Base-by-base conservation (phyloP, 257 asterid genomes). In the Schizonepeta tenuifolia region DNA sequence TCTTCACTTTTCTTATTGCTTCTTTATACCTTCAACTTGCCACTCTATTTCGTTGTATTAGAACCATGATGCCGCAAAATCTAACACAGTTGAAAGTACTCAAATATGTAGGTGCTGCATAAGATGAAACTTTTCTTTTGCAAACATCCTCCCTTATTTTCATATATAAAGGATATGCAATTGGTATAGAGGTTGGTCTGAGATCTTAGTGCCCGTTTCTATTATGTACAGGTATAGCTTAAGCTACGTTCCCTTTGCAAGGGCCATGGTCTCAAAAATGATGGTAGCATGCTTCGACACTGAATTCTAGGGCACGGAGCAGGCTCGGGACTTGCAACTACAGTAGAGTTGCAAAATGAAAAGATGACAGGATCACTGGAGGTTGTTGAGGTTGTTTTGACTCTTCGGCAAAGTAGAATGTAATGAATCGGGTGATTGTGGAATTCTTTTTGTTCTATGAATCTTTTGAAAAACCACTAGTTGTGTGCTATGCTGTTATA, bases 201-300 rank as follows among this genome's bases (percentile, higher is more conserved):
- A 62, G 57, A 67, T 60, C 28, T 75, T 43, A 59, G 18, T 65
- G 66, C 26, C 57, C 31, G 7, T 74, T 26, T 76, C 50, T 71
- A 47, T 59, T 65, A 54, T 77, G 69, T 76, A 62, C 98, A 94
- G 99, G 99, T 91, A 94, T 75, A 91, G 99, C 89, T 81, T 91
- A 84, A 94, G 98, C 89, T 94, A 91, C 74, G 84, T 94, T 50
- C 99, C 99, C 11, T 94, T 94, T 71, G 99, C 99, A 3, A 87
- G 97, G 87, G 85, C 97, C 51, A 88, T 94, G 99, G 96, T 91
- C 71, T 91, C 99, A 12, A 94, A 94, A 85, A 79, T 89, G 54
- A 84, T 88, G 96, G 75, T 65, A 62, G 87, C 90, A 49, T 94
- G 98, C 86, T 91, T 94, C 69, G 98, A 94, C 84, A 89, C 99